phyloP scores from a whole-genome alignment of 345 rosid genomes.

The Salix brachista region DNA sequence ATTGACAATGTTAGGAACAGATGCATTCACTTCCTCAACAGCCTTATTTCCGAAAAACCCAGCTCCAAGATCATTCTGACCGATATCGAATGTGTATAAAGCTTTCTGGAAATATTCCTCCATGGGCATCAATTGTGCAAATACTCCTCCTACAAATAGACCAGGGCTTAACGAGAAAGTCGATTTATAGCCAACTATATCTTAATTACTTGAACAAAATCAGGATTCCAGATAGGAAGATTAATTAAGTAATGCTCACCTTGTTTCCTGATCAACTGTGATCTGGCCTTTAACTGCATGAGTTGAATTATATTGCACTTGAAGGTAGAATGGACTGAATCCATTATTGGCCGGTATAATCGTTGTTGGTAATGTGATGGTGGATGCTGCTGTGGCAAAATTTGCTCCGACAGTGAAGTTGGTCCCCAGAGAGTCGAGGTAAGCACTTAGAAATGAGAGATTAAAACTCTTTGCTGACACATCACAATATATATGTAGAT shows the following conservation, averaged over 20 bases:
- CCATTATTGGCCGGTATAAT: slow-evolving; percentile 19
- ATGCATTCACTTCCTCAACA: slow-evolving; percentile 34
- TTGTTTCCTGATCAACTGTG: slow-evolving; percentile 29
- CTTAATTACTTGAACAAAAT: neutral
- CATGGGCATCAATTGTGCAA: slow-evolving; percentile 36
- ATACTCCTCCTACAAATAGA: slow-evolving; percentile 26
- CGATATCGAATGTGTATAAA: slow-evolving; percentile 55
- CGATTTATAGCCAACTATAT: neutral
- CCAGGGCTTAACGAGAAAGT: neutral
- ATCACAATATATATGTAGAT: neutral
- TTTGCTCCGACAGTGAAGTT: slow-evolving; percentile 33
- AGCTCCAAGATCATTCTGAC: slow-evolving; percentile 52
- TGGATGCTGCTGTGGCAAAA: slow-evolving; percentile 29
- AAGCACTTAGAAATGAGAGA: slow-evolving; percentile 27
- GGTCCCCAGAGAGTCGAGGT: slow-evolving; percentile 27
- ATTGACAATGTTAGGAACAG: slow-evolving; percentile 41
- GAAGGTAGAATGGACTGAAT: slow-evolving; percentile 42
- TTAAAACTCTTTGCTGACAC: slow-evolving; percentile 23
- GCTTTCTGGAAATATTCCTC: slow-evolving; percentile 37
- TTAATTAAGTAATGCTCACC: slow-evolving; percentile 23
- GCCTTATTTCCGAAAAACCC: slow-evolving; percentile 31
- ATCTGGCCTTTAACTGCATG: slow-evolving; percentile 36
- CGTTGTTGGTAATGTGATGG: slow-evolving; percentile 14
- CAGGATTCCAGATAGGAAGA: too few species aligned
- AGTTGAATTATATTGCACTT: slow-evolving; percentile 43